Conservation (phyloP, 768 basidiomycete species). For the Amanita fuliginea region DNA sequence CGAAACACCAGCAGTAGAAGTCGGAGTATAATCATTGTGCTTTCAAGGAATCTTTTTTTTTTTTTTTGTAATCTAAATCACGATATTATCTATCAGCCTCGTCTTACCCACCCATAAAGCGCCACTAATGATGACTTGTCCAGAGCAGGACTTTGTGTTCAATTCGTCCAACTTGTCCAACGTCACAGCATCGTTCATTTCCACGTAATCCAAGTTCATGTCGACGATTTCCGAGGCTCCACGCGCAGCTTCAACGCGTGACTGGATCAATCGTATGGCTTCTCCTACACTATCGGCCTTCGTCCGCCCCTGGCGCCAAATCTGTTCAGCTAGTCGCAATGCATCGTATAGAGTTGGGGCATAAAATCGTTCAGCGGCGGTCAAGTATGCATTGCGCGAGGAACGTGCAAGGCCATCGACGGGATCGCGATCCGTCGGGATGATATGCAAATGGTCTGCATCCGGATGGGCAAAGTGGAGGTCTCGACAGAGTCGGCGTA, state of each 20-base stretch:
- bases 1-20: constrained; percentile 15
- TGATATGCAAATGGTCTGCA: constrained; percentile 66
- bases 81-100: constrained; percentile 86
- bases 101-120: constrained; percentile 82
- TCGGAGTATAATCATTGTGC: too few relatives aligned
- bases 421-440: constrained; percentile 71
- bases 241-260: constrained; percentile 31
- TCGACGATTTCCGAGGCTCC: constrained; percentile 35
- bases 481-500: constrained; percentile 71
- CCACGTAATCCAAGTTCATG: constrained; percentile 72
- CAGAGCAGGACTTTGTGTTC: background rate
- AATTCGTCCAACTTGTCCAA: constrained; percentile 46
- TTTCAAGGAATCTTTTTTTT: too few relatives aligned
- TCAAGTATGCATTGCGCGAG: constrained; percentile 82
- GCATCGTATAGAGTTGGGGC: constrained; percentile 67
- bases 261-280: background rate
- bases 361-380: constrained; percentile 43
- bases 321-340: constrained; percentile 40
- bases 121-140: constrained; percentile 64
- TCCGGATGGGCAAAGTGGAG: constrained; percentile 73
- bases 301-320: constrained; percentile 41
- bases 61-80: constrained; percentile 26
- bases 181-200: constrained; percentile 73
- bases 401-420: constrained; percentile 71
- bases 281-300: constrained; percentile 24